A percentile compares a stretch with the other conserved stretches of the same genome.
phyloP scores from a whole-genome alignment of 192 early-diverging fungal species.

The Entomortierella beljakovae region DNA sequence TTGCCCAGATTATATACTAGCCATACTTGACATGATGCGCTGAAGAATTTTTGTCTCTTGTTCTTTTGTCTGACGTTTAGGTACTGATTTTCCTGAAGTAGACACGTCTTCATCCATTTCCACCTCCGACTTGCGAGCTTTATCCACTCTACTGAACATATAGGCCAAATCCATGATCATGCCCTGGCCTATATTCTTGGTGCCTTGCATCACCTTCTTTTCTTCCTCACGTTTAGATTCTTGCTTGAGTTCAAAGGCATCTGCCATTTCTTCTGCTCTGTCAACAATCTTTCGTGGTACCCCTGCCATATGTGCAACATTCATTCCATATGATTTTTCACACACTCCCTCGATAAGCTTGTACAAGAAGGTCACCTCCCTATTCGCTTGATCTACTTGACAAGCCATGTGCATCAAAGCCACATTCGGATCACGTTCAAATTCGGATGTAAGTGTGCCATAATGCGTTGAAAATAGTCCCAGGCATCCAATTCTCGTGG shows the following conservation, averaged over 20 bases:
- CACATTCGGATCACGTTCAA: constrained; percentile 81
- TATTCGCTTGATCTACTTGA: constrained; percentile 80
- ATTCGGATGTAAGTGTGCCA: constrained; percentile 88
- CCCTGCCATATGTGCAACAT: constrained; percentile 97
- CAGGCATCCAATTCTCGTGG: constrained; percentile 84
- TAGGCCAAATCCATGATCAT: constrained; percentile 50
- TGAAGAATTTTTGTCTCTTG: constrained; percentile 34
- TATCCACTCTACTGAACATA: constrained; percentile 21
- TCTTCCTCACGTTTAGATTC: constrained; percentile 41
- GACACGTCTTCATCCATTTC: constrained; percentile 6
- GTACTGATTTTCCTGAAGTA: background rate
- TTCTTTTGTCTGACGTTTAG: constrained; percentile 11
- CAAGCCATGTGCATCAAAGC: constrained; percentile 91
- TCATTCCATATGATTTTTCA: constrained; percentile 97
- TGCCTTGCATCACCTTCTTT: constrained; percentile 2
- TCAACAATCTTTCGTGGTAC: constrained; percentile 79
- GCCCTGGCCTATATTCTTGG: constrained; percentile 37
- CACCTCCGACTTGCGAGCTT: background rate
- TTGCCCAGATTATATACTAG: constrained; percentile 9
- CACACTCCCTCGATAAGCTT: constrained; percentile 87
- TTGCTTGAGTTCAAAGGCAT: constrained; percentile 75
- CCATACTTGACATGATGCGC: constrained; percentile 38
- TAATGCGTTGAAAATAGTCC: constrained; percentile 98
- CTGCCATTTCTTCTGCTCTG: constrained; percentile 76
- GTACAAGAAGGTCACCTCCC: constrained; percentile 96